These are phyloP conservation scores for Penicillium coprophilum DNA, from an alignment of 495 filamentous ascomycete genomes.

Conservation along the genomic window DNA sequence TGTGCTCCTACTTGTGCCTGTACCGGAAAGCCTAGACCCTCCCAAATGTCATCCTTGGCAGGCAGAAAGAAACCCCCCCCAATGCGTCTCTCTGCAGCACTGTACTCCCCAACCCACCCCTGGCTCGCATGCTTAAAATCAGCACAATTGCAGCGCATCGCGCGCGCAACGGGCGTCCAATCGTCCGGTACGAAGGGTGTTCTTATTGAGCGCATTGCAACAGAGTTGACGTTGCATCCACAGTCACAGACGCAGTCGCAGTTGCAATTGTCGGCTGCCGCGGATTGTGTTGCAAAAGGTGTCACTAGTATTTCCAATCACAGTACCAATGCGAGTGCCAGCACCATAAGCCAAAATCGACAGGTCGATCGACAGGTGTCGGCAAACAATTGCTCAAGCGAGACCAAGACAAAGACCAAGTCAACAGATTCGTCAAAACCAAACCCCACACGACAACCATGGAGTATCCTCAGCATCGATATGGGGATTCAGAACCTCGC, in stretches of 20 bases:
- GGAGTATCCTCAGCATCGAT: constrained; percentile 75
- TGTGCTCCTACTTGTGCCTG: neutral
- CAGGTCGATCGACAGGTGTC: neutral
- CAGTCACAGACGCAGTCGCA: neutral
- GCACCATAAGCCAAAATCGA: neutral
- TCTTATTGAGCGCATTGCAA: constrained; percentile 33
- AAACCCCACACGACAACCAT: constrained; percentile 1
- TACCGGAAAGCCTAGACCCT: neutral
- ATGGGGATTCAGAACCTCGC: constrained; percentile 86
- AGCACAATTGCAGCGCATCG: constrained; percentile 49
- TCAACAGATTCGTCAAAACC: neutral
- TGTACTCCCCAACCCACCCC: constrained; percentile 1
- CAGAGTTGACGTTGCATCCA: constrained; percentile 18
- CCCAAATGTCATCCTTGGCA: neutral
- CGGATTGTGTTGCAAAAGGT: neutral
- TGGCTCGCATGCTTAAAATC: constrained; percentile 46
- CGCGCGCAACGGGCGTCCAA: constrained; percentile 52
- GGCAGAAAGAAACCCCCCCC: constrained; percentile 3
- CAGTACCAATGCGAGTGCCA: neutral
- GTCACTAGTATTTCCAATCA: neutral
- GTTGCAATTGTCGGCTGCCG: neutral
- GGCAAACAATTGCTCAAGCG: neutral
- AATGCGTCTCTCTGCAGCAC: constrained; percentile 18
- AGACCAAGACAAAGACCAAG: neutral
- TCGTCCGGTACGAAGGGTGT: constrained; percentile 50